Conservation (phyloP, 768 basidiomycete species). For the Kwoniella newhampshirensis region DNA sequence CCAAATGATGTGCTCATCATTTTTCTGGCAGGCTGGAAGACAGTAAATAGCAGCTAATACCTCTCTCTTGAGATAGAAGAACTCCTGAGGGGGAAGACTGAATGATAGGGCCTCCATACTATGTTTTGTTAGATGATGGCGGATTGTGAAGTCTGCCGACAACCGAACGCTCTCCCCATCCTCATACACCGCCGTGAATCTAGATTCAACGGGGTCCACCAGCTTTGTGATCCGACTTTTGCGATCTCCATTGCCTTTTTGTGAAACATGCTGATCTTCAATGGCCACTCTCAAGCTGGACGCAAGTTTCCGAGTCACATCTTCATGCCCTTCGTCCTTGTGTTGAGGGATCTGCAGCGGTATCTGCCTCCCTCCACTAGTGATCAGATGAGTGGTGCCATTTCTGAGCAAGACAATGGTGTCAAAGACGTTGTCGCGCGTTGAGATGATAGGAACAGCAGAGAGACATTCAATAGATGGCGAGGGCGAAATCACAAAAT, state of each 20-base stretch:
- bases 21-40: background rate
- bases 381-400: constrained; percentile 62
- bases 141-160: constrained; percentile 62
- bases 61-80: constrained; percentile 64
- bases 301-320: constrained; percentile 30
- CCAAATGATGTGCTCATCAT: constrained; percentile 11
- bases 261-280: constrained; percentile 13
- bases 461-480: constrained; percentile 57
- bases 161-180: constrained; percentile 59
- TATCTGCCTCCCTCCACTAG: constrained; percentile 61
- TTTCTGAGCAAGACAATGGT: constrained; percentile 66
- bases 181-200: constrained; percentile 60
- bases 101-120: constrained; percentile 67
- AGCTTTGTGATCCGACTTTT: constrained; percentile 55
- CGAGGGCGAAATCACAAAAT: constrained; percentile 39
- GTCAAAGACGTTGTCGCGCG: constrained; percentile 67
- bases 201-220: constrained; percentile 59
- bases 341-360: constrained; percentile 17
- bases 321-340: constrained; percentile 17
- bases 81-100: constrained; percentile 61
- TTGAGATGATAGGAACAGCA: constrained; percentile 63
- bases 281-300: constrained; percentile 32
- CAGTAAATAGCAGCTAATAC: constrained; percentile 8
- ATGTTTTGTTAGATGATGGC: constrained; percentile 61
- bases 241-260: background rate